phyloP scores from a whole-genome alignment of 306 rosid genomes.

The Gleditsia sinensis region DNA sequence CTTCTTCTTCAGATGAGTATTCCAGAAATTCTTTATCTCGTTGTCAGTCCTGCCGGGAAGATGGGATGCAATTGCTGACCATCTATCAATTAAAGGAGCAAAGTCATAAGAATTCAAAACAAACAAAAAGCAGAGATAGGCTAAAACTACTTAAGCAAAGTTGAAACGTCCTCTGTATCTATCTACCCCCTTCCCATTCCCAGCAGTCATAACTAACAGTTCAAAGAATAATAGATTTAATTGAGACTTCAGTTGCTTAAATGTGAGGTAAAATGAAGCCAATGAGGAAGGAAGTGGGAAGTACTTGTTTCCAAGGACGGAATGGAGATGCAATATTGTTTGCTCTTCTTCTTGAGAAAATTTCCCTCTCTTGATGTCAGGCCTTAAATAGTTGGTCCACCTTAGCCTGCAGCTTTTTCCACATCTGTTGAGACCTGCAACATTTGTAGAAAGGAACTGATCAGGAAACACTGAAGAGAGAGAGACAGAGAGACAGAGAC shows the following conservation, averaged over 20 bases:
- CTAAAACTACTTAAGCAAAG: background rate
- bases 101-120: background rate
- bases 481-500: background rate
- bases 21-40: slow-evolving; percentile 89
- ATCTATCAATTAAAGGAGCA: slow-evolving; percentile 38
- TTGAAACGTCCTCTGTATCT: no score
- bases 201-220: background rate
- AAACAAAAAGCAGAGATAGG: background rate
- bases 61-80: slow-evolving; percentile 85
- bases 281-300: slow-evolving; percentile 6
- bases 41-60: slow-evolving; percentile 82
- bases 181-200: no score
- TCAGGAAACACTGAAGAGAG: background rate
- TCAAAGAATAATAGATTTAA: no score
- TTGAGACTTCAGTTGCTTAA: no score
- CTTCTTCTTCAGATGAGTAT: slow-evolving; percentile 82
- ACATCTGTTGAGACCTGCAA: slow-evolving; percentile 80
- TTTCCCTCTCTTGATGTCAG: slow-evolving; percentile 87
- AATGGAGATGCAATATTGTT: slow-evolving; percentile 84
- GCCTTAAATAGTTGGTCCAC: slow-evolving; percentile 91
- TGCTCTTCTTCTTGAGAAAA: slow-evolving; percentile 87
- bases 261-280: no score
- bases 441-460: background rate
- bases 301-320: slow-evolving; percentile 89
- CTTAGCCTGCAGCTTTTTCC: slow-evolving; percentile 90